A percentile compares a stretch with the other conserved stretches of the same genome.
Conservation (phyloP, 371 early-diverging fungal species). For the Batkoa obscura region DNA sequence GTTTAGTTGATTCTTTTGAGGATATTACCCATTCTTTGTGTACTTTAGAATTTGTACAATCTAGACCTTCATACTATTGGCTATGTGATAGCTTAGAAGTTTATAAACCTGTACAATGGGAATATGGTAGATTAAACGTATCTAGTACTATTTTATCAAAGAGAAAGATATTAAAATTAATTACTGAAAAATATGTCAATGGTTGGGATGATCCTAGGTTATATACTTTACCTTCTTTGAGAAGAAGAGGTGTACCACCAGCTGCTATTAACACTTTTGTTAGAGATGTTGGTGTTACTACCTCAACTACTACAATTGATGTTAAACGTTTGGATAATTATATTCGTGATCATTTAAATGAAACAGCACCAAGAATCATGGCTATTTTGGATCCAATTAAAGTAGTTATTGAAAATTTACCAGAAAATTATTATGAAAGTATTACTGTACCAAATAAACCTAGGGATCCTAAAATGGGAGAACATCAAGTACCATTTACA, state of each 20-base stretch:
- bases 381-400: slow-evolving; percentile 77
- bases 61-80: slow-evolving; percentile 98
- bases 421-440: slow-evolving; percentile 50
- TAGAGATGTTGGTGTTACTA: slow-evolving; percentile 84
- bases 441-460: slow-evolving; percentile 76
- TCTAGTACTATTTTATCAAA: slow-evolving; percentile 95
- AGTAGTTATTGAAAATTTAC: slow-evolving; percentile 69
- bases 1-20: slow-evolving; percentile 97
- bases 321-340: slow-evolving; percentile 87
- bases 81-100: slow-evolving; percentile 94
- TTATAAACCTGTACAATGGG: slow-evolving; percentile 99
- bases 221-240: slow-evolving; percentile 91
- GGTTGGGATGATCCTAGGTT: slow-evolving; percentile 99
- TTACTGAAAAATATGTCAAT: slow-evolving; percentile 51
- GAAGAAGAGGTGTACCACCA: slow-evolving; percentile 96
- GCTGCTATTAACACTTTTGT: slow-evolving; percentile 98
- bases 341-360: slow-evolving; percentile 88
- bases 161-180: slow-evolving; percentile 90
- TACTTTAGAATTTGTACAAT: slow-evolving; percentile 92
- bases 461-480: slow-evolving; percentile 60
- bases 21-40: slow-evolving; percentile 99
- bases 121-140: slow-evolving; percentile 94
- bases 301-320: slow-evolving; percentile 69
- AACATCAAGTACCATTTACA: slow-evolving; percentile 72
- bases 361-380: slow-evolving; percentile 82